Base-by-base conservation (phyloP, 495 filamentous ascomycete species). In the Tuber calosporum region DNA sequence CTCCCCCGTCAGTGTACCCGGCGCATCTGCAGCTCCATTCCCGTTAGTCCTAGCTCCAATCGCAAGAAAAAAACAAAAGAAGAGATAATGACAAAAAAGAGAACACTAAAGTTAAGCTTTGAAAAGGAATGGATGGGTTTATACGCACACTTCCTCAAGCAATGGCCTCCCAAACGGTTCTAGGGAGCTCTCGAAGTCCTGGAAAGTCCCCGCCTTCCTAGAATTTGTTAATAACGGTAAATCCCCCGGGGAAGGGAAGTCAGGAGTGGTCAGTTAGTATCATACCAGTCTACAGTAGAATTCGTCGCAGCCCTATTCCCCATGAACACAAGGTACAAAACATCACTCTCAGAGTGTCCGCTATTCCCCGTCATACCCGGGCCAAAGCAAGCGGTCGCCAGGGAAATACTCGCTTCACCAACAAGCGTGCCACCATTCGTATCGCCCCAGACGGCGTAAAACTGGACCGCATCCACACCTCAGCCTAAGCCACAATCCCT, bases 401-500 rank as follows among this genome's bases (percentile, higher is more conserved):
- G 77, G 1, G 87, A 83, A 41, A 90, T 83, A 36, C 86, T 86
- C 0, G 87, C 86, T 73, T 91, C 88, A 22, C 89, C 87, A 0
- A 87, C 86, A 0, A 85, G 76, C 39, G 75, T 82, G 37, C 81
- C 85, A 40, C 87, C 89, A 74, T 90, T 91, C 6, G 83, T 85
- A 78, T 91, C 89, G 22, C 88, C 89, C 89, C 88, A 90, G 70
- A 91, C 81, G n/a, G 87, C 88, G 75, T 90, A 91, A 62, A 89
- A 81, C 84, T 88, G 69, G 40, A 22, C 37, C 45, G 45, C 37
- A 45, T 36, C 37, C 36, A 41, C 20, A 41, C 53, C 30, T 19
- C 13, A 62, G 26, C 26, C 30, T 4, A 4, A 62, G 53, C 26
- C 53, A 26, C 3, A 34, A 30, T 15, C 30, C 53, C 53, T 62